Percentiles rank a stretch among this genome's conserved stretches.
Evolutionary conservation across 192 early-diverging fungal genomes (phyloP).

Genomic region (Coemansia sp.): DNA sequence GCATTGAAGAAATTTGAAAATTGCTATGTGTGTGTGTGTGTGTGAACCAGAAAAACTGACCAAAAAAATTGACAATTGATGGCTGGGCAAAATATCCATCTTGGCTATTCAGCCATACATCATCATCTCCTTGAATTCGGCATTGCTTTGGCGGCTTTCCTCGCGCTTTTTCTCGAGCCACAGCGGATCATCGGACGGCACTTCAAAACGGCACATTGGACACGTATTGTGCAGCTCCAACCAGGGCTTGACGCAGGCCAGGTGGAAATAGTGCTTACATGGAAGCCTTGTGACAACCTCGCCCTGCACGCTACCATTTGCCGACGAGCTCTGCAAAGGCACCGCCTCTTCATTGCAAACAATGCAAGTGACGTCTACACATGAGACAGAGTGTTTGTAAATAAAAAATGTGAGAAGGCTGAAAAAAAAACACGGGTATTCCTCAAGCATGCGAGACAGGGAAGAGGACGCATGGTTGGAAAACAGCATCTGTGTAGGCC

Average conservation of each 20-base stretch:
- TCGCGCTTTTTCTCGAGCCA: conserved; percentile 47
- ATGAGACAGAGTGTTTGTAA: no score
- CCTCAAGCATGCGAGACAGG: no score
- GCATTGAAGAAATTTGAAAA: no score
- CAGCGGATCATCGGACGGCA: conserved; percentile 46
- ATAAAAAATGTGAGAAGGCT: no score
- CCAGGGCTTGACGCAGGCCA: conserved; percentile 41
- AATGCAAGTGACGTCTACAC: conserved; percentile 21
- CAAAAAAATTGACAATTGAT: no score
- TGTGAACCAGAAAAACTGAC: no score
- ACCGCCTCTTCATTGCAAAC: conserved; percentile 31
- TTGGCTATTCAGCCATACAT: conserved; percentile 24
- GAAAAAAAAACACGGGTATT: no score
- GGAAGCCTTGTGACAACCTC: conserved; percentile 28
- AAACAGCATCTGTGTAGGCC: not conserved
- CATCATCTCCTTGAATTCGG: conserved; percentile 40
- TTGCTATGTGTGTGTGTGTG: no score
- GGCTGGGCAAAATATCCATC: no score
- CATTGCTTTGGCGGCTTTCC: conserved; percentile 12
- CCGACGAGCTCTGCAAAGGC: not conserved
- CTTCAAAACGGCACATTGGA: conserved; percentile 44
- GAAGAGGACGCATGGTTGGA: no score
- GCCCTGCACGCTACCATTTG: not conserved
- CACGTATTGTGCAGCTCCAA: conserved; percentile 53
- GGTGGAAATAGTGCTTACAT: conserved; percentile 39